These are phyloP conservation scores for Schoenoplectus tabernaemontani DNA, from an alignment of 202 grass and related monocot genomes.

Conservation along the genomic window DNA sequence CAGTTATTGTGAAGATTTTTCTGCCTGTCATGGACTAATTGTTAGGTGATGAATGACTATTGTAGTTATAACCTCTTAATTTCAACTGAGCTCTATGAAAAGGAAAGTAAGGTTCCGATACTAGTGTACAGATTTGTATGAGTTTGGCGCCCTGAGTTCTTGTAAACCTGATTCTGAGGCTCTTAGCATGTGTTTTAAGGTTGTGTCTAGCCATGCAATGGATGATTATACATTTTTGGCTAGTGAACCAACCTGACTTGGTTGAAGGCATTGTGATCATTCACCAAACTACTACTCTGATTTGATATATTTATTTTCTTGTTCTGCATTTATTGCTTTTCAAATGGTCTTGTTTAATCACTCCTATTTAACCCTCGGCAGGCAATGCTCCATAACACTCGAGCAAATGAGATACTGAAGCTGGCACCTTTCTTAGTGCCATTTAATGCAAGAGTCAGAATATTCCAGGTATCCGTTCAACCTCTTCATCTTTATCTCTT, in stretches of 20 bases:
- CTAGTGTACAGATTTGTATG: neutral
- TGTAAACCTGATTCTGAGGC: too few species aligned
- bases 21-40: neutral
- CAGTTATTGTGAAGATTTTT: too few species aligned
- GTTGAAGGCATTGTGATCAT: neutral
- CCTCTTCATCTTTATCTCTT: neutral
- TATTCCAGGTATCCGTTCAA: conserved; percentile 61
- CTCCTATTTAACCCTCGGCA: conserved; percentile 26
- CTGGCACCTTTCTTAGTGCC: conserved; percentile 92
- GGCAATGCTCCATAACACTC: conserved; percentile 81
- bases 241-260: neutral
- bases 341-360: neutral
- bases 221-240: too few species aligned
- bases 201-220: too few species aligned
- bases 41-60: neutral
- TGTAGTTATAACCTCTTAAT: neutral
- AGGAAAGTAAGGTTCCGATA: neutral
- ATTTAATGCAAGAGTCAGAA: conserved; percentile 89
- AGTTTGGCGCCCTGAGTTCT: neutral
- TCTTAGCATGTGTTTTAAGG: too few species aligned
- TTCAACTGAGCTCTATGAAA: neutral
- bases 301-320: neutral
- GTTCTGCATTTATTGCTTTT: neutral
- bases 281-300: neutral
- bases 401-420: conserved; percentile 85